Conservation (phyloP, 139 green algal species). For the Helicosporidium sp. region DNA sequence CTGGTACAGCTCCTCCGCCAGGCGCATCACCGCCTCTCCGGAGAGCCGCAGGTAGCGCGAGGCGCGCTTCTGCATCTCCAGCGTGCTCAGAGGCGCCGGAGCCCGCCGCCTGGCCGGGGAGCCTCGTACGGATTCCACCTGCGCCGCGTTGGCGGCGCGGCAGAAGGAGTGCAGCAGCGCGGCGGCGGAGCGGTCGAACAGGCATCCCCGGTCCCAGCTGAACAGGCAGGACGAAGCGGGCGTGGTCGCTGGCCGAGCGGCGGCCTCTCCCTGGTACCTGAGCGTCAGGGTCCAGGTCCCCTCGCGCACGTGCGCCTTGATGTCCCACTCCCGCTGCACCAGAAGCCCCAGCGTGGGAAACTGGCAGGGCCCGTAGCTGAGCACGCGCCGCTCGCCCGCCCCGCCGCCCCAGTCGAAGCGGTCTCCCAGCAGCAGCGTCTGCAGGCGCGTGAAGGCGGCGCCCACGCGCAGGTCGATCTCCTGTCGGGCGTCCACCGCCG, state of each 20-base stretch:
- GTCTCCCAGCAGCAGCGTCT: constrained; percentile 78
- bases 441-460: constrained; percentile 85
- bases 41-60: constrained; percentile 52
- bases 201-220: constrained; percentile 46
- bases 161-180: constrained; percentile 61
- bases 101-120: too few relatives aligned
- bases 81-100: constrained; percentile 70
- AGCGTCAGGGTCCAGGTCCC: constrained; percentile 74
- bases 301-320: constrained; percentile 76
- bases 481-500: constrained; percentile 75
- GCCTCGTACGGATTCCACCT: too few relatives aligned
- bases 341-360: constrained; percentile 95
- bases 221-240: constrained; percentile 36
- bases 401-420: constrained; percentile 47
- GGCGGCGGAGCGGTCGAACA: constrained; percentile 70
- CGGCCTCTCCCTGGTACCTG: not conserved
- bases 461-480: constrained; percentile 94
- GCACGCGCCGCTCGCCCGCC: constrained; percentile 18
- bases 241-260: not conserved
- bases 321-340: constrained; percentile 87
- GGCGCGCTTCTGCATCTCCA: constrained; percentile 87
- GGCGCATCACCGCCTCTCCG: constrained; percentile 67
- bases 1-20: constrained; percentile 97
- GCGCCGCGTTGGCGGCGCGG: constrained; percentile 27
- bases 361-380: constrained; percentile 91